These are phyloP conservation scores for Entomortierella lignicola DNA, from an alignment of 192 early-diverging fungal species.

Conservation along the genomic window DNA sequence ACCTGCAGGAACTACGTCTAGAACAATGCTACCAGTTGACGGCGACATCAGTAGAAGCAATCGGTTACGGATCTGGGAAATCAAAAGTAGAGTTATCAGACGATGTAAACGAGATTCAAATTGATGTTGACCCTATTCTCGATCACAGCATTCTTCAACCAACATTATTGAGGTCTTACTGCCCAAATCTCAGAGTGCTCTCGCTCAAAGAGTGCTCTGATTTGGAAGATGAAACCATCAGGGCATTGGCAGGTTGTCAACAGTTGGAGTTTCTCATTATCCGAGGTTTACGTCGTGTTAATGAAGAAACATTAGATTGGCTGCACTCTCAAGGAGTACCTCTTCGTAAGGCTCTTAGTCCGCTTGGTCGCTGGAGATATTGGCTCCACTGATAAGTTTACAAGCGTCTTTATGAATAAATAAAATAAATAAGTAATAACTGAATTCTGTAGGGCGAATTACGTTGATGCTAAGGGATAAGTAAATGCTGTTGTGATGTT, in stretches of 20 bases:
- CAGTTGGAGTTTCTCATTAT: constrained; percentile 30
- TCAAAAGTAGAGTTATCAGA: not conserved
- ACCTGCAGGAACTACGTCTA: constrained; percentile 28
- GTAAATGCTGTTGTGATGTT: not conserved
- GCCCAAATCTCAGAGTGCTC: constrained; percentile 13
- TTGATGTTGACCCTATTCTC: not conserved
- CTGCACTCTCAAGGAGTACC: constrained; percentile 46
- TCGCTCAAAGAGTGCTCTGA: constrained; percentile 40
- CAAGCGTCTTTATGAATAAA: not conserved
- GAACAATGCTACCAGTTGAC: constrained; percentile 47
- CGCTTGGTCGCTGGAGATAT: constrained; percentile 40
- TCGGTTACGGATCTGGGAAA: not conserved
- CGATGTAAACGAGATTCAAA: not conserved
- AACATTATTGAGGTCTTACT: not conserved
- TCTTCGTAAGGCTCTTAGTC: constrained; percentile 25
- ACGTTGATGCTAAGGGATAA: not conserved
- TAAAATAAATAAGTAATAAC: not conserved
- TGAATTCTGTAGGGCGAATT: no score
- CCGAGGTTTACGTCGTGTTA: constrained; percentile 30
- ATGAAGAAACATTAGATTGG: constrained; percentile 31
- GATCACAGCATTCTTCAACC: not conserved
- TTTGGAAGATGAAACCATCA: constrained; percentile 23
- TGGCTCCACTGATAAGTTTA: constrained; percentile 13
- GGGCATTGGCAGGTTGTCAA: constrained; percentile 26
- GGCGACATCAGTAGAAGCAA: constrained; percentile 13